Percentiles rank a stretch among this genome's conserved stretches.
phyloP scores from a whole-genome alignment of 179 eudicot genomes.

The Patellifolia procumbens region DNA sequence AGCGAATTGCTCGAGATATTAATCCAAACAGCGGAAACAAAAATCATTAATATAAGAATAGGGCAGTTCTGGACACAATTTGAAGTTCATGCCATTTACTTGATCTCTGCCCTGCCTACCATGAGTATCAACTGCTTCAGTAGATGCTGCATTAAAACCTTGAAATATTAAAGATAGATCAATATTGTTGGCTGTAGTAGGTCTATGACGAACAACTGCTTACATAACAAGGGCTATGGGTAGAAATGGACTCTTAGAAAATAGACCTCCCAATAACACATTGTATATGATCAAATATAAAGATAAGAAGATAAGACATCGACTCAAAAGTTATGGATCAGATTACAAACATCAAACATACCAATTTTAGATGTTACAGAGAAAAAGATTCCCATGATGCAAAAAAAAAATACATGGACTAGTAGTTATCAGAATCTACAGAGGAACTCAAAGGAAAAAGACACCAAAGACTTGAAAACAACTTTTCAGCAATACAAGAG shows the following conservation, averaged over 20 bases:
- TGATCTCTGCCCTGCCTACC: constrained; percentile 82
- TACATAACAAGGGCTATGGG: background rate
- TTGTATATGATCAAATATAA: background rate
- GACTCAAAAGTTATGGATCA: too few relatives aligned
- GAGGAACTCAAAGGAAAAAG: background rate
- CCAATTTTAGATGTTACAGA: too few relatives aligned
- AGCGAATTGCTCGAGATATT: background rate
- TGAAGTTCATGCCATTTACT: constrained; percentile 84
- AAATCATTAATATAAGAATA: background rate
- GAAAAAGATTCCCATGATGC: background rate
- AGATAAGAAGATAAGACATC: too few relatives aligned
- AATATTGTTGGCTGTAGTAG: background rate
- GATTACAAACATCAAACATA: too few relatives aligned
- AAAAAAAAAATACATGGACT: background rate
- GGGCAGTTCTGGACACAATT: constrained; percentile 58
- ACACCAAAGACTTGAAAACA: background rate
- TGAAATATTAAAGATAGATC: constrained; percentile 21
- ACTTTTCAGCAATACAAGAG: background rate
- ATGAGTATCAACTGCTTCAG: constrained; percentile 76
- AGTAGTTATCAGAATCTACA: background rate
- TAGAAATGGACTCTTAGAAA: background rate
- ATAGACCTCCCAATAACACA: background rate
- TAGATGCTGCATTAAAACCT: constrained; percentile 87
- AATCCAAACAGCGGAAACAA: background rate
- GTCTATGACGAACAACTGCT: background rate